Conservation (phyloP, 441 rosid species). For the Erodium trifolium region DNA sequence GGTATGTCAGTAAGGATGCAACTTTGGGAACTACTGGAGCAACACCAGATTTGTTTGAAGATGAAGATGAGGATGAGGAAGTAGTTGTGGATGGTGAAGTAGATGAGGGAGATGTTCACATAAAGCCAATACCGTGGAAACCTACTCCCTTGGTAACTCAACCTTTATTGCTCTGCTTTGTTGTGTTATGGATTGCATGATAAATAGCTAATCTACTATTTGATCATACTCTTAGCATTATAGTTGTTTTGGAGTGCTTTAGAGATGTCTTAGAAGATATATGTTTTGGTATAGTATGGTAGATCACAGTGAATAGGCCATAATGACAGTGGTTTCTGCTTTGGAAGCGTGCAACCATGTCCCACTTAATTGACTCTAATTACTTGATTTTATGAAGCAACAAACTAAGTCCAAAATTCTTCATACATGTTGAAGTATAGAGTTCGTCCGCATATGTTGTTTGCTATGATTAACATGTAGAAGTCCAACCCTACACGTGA, state of each 20-base stretch:
- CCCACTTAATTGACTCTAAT: neutral
- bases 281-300: neutral
- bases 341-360: neutral
- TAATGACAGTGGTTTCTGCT: neutral
- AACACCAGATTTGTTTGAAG: slow-evolving; percentile 58
- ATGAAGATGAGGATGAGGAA: slow-evolving; percentile 98
- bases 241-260: neutral
- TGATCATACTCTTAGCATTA: neutral
- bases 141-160: slow-evolving; percentile 53
- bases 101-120: slow-evolving; percentile 97
- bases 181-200: neutral
- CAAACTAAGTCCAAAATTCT: neutral
- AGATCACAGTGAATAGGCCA: slow-evolving; percentile 3
- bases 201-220: neutral
- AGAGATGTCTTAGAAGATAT: neutral
- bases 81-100: slow-evolving; percentile 96
- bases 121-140: slow-evolving; percentile 70
- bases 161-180: slow-evolving; percentile 16
- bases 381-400: neutral
- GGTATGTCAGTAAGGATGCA: slow-evolving; percentile 63
- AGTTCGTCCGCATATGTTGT: too few relatives aligned
- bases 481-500: too few relatives aligned
- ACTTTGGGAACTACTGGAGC: slow-evolving; percentile 47
- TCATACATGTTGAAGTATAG: neutral
- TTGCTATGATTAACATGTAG: too few relatives aligned